A percentile compares a stretch with the other conserved stretches of the same genome.
phyloP scores from a whole-genome alignment of 768 basidiomycete species.

The Boletus tomentosulus region DNA sequence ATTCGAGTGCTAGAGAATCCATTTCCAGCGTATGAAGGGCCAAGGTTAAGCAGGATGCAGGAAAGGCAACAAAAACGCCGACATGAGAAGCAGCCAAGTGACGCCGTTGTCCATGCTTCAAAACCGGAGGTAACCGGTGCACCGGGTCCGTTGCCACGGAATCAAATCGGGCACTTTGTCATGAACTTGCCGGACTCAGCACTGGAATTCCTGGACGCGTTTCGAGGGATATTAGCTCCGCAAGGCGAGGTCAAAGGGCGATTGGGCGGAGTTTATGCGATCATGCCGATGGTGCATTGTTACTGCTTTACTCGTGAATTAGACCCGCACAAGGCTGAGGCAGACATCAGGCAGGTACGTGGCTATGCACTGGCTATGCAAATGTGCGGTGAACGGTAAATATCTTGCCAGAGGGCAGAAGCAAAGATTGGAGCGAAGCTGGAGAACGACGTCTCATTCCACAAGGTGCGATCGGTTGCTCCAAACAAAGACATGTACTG shows the following conservation, averaged over 20 bases:
- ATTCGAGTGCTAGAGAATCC: conserved; percentile 56
- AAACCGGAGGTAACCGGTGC: conserved; percentile 6
- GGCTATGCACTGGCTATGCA: conserved; percentile 1
- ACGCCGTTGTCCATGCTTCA: background rate
- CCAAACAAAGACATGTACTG: conserved; percentile 99
- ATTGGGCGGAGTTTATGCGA: conserved; percentile 42
- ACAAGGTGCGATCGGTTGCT: conserved; percentile 88
- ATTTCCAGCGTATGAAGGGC: conserved; percentile 54
- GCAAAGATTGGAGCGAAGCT: conserved; percentile 56
- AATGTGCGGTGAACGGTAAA: conserved; percentile 6
- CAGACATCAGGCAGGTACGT: conserved; percentile 78
- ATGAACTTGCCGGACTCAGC: conserved; percentile 98
- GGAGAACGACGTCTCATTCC: conserved; percentile 47
- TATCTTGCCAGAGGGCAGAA: conserved; percentile 59
- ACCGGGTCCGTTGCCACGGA: conserved; percentile 36
- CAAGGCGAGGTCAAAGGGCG: conserved; percentile 34
- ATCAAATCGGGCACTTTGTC: conserved; percentile 78
- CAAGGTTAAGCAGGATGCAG: conserved; percentile 31
- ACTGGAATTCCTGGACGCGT: conserved; percentile 84
- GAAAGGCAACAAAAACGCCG: conserved; percentile 45
- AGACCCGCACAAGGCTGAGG: conserved; percentile 60
- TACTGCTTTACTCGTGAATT: conserved; percentile 93
- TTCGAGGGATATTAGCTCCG: conserved; percentile 62
- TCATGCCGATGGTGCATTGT: conserved; percentile 90
- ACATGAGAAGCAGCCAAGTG: conserved; percentile 24